Percentiles rank a stretch among this genome's conserved stretches.
Conservation (phyloP, 176 grass and related monocot species). For the Thalia dealbata region DNA sequence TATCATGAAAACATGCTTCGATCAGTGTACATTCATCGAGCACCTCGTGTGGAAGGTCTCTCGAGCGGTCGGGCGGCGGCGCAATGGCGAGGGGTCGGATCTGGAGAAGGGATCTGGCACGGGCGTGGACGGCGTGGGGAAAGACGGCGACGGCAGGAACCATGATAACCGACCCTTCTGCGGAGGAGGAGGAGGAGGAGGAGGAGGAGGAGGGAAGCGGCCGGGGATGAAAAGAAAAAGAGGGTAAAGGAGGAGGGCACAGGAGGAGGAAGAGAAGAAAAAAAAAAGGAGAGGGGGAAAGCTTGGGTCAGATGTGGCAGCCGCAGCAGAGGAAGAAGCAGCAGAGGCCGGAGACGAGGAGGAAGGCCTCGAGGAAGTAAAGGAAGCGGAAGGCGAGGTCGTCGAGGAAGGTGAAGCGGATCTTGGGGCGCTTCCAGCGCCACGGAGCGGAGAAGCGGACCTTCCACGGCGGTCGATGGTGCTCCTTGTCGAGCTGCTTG, state of each 20-base stretch:
- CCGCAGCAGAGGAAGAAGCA: conserved; percentile 35
- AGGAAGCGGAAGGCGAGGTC: conserved; percentile 55
- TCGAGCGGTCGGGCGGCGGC: background rate
- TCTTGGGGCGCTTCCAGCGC: conserved; percentile 23
- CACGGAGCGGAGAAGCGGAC: conserved; percentile 4
- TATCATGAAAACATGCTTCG: background rate
- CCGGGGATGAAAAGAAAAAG: background rate
- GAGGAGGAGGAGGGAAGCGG: too few species aligned
- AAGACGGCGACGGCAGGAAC: background rate
- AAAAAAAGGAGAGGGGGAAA: too few species aligned
- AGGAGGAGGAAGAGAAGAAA: background rate
- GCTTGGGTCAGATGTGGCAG: conserved; percentile 28
- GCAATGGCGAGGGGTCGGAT: too few species aligned
- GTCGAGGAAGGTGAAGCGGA: conserved; percentile 47
- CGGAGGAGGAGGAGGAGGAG: too few species aligned
- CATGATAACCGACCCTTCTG: background rate
- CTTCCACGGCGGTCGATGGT: conserved; percentile 21
- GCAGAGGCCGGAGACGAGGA: conserved; percentile 45
- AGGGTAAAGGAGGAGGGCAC: background rate
- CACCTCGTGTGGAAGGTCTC: background rate
- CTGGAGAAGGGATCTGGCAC: too few species aligned
- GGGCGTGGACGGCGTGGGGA: too few species aligned
- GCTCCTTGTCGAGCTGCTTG: conserved; percentile 27
- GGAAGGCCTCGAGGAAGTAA: conserved; percentile 48
- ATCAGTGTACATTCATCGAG: background rate